Conservation (phyloP, 371 early-diverging fungal species). For the Mortierella sp. region DNA sequence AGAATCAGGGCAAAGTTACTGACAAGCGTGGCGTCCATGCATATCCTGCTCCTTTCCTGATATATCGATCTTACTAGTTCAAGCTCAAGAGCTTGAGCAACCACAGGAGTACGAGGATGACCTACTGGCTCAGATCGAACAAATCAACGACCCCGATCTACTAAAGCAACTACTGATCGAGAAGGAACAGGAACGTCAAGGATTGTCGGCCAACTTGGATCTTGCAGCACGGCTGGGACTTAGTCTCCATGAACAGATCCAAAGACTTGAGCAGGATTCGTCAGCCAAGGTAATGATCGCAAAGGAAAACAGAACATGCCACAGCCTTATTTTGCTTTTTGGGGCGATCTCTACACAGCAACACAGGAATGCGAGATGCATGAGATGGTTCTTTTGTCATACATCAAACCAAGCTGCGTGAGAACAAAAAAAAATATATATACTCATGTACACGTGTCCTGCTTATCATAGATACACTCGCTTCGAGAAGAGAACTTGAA, state of each 20-base stretch:
- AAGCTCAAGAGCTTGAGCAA: constrained; percentile 20
- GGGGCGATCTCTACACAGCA: too few relatives aligned
- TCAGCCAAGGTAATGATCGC: constrained; percentile 31
- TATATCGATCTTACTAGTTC: too few relatives aligned
- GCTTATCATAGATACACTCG: constrained; percentile 57
- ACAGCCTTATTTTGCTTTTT: neutral
- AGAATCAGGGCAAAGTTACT: too few relatives aligned
- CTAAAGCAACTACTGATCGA: constrained; percentile 64
- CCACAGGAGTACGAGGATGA: constrained; percentile 33
- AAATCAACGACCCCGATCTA: constrained; percentile 60
- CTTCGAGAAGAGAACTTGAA: constrained; percentile 67
- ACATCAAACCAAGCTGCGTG: too few relatives aligned
- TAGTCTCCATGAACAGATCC: constrained; percentile 71
- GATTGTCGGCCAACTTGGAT: constrained; percentile 70
- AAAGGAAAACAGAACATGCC: too few relatives aligned
- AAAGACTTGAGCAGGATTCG: constrained; percentile 63
- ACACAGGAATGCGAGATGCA: too few relatives aligned
- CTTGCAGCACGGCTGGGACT: constrained; percentile 74
- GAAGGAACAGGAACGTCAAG: constrained; percentile 73
- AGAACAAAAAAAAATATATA: too few relatives aligned
- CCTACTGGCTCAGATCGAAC: constrained; percentile 32
- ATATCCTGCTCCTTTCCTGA: too few relatives aligned
- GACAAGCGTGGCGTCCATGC: too few relatives aligned
- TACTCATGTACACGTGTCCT: neutral
- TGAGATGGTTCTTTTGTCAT: too few relatives aligned